These are phyloP conservation scores for Aureobasidium sp. DNA, from an alignment of 2,329 filamentous ascomycete species.

Conservation along the genomic window DNA sequence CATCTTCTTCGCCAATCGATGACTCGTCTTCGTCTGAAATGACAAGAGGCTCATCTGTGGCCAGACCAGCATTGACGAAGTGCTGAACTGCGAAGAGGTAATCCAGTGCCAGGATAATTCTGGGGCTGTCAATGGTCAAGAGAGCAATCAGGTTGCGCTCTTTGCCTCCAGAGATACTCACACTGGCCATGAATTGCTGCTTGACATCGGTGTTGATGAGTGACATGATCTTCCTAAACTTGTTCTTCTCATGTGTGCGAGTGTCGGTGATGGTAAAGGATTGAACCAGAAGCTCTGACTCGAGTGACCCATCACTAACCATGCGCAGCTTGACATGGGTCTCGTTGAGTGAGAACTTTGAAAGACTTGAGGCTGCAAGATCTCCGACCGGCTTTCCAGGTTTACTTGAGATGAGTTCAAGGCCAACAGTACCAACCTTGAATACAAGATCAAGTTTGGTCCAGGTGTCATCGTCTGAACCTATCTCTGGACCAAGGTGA, in stretches of 20 bases:
- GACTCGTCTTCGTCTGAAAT: constrained; percentile 53
- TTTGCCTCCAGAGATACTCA: constrained; percentile 81
- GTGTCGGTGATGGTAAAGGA: constrained; percentile 94
- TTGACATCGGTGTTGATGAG: constrained; percentile 85
- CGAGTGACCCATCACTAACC: constrained; percentile 83
- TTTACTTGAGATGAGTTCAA: constrained; percentile 76
- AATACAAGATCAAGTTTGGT: constrained; percentile 91
- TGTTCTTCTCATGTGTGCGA: constrained; percentile 81
- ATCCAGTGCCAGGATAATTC: constrained; percentile 90
- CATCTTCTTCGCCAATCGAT: constrained; percentile 42
- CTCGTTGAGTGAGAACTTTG: constrained; percentile 88
- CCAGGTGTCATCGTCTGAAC: constrained; percentile 65
- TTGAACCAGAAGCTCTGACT: constrained; percentile 87
- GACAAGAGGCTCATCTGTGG: constrained; percentile 48
- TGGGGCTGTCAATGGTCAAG: constrained; percentile 87
- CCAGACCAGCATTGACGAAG: constrained; percentile 67
- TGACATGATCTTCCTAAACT: constrained; percentile 97
- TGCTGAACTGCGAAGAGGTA: constrained; percentile 86
- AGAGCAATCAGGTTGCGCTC: constrained; percentile 82
- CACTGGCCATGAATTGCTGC: constrained; percentile 95
- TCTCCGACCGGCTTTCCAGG: constrained; percentile 72
- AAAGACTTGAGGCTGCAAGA: constrained; percentile 72
- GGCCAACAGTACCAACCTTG: constrained; percentile 74
- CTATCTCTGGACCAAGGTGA: constrained; percentile 56
- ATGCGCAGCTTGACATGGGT: constrained; percentile 88